Percentiles rank a stretch among this genome's conserved stretches.
Conservation (phyloP, 495 filamentous ascomycete genomes). For the Hapsidospora chrysogenum region DNA sequence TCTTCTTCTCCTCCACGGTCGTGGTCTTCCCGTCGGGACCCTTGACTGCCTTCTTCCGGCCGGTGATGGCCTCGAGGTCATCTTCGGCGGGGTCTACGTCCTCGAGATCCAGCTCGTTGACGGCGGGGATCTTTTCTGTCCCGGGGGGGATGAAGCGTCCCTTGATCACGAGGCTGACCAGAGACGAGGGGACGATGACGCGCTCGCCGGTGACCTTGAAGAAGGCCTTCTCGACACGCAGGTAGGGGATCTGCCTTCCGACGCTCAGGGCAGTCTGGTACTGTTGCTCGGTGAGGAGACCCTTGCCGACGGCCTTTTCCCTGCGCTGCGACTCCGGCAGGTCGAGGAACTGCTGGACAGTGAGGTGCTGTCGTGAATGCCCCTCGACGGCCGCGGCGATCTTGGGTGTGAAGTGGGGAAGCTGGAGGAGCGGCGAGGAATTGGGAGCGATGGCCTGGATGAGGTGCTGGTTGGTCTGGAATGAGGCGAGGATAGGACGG, state of each 20-base stretch:
- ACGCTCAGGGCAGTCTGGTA: slow-evolving; percentile 60
- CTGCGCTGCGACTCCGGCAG: slow-evolving; percentile 58
- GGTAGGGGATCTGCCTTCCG: slow-evolving; percentile 62
- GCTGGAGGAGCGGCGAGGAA: slow-evolving; percentile 76
- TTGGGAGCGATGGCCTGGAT: slow-evolving; percentile 78
- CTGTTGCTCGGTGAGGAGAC: slow-evolving; percentile 55
- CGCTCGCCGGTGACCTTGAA: slow-evolving; percentile 97
- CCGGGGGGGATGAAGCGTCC: slow-evolving; percentile 88
- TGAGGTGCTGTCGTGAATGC: slow-evolving; percentile 55
- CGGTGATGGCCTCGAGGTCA: slow-evolving; percentile 75
- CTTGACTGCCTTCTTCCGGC: slow-evolving; percentile 55
- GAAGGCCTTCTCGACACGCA: slow-evolving; percentile 84
- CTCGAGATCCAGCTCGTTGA: slow-evolving; percentile 64
- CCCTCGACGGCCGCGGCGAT: slow-evolving; percentile 65
- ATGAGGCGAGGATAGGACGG: slow-evolving; percentile 65
- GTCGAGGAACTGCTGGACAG: slow-evolving; percentile 76
- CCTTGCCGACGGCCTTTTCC: slow-evolving; percentile 47
- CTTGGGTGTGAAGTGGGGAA: slow-evolving; percentile 68
- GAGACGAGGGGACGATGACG: slow-evolving; percentile 77
- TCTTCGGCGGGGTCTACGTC: slow-evolving; percentile 88
- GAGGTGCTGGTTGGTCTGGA: slow-evolving; percentile 62
- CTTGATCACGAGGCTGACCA: slow-evolving; percentile 90
- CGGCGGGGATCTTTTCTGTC: slow-evolving; percentile 47
- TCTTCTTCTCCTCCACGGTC: slow-evolving; percentile 34
- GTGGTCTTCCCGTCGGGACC: slow-evolving; percentile 35